phyloP scores from a whole-genome alignment of 257 asterid species.

The Solanum appendiculatum region DNA sequence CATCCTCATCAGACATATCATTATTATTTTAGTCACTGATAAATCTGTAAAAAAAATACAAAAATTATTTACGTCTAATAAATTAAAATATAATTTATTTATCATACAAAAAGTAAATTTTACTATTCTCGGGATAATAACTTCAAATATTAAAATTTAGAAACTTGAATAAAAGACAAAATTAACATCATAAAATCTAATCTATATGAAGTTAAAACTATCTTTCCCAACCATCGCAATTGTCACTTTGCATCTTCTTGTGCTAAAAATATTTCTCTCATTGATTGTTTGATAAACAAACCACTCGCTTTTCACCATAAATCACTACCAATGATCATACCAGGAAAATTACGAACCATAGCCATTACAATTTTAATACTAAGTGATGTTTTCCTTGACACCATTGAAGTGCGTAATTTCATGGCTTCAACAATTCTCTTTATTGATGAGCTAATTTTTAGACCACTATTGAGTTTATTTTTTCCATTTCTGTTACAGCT shows the following conservation, averaged over 20 bases:
- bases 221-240: neutral
- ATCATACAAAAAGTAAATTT: too few species aligned
- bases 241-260: neutral
- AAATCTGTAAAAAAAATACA: neutral
- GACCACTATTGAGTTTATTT: neutral
- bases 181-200: neutral
- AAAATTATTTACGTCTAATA: neutral
- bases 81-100: neutral
- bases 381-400: neutral
- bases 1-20: neutral
- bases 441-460: neutral
- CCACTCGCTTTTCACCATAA: neutral
- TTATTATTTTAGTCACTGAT: neutral
- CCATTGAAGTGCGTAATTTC: neutral
- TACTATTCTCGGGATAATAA: neutral
- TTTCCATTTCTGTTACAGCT: neutral
- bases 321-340: neutral
- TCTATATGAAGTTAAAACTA: neutral
- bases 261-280: neutral
- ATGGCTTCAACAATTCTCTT: neutral
- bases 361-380: neutral
- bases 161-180: neutral
- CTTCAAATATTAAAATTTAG: neutral
- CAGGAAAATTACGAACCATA: neutral
- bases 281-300: neutral